Evolutionary conservation across 2,329 filamentous ascomycete genomes (phyloP), one percentile per base, ranked within the genome.

Genomic region (Hypoxylon sp.): DNA sequence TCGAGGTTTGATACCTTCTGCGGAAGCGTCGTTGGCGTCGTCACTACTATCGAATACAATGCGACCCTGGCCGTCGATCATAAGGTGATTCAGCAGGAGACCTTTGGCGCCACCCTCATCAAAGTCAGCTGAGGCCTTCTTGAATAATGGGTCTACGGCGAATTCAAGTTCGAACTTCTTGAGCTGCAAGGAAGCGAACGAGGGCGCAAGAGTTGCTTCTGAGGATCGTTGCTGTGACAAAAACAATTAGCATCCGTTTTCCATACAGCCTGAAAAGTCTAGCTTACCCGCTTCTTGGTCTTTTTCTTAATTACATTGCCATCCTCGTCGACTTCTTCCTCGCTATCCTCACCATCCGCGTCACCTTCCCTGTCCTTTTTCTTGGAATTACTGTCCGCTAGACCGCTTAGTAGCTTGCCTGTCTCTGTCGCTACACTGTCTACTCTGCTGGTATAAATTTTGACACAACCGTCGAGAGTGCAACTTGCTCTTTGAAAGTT

Each of bases 1-100:
- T 39, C 77, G 75, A 67, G 76, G 77, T 76, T 79, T 83, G 60
- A 80, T 81, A n/a, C 78, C 76, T 10, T 76, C 72, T 17, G 78
- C 78, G 11, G 83, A 81, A 17, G 82, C 83, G 70, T 90, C 88
- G 14, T 84, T 87, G 19, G 87, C 81, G 78, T 98, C 96, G 78
- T 99, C 95, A 77, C 94, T 98, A 83, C 95, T 98, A 81, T 99
- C 96, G 77, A 99, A 99, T 4, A 99, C 94, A 69, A 99, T 99
- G 37, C 95, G 89, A 46, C 96, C 96, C 71, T 94, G 90, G 1
- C 89, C 88, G 80, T 99, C 96, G 71, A 99, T 98, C 77, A 95
- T 93, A n/a, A 99, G 85, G 80, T 99, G 95, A 77, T 99, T 99
- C 33, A 99, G 86, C 19, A 99, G 85, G 46, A 99, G 85, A 19